These are phyloP conservation scores for Citrullus amarus DNA, from an alignment of 306 rosid species.

Conservation along the genomic window DNA sequence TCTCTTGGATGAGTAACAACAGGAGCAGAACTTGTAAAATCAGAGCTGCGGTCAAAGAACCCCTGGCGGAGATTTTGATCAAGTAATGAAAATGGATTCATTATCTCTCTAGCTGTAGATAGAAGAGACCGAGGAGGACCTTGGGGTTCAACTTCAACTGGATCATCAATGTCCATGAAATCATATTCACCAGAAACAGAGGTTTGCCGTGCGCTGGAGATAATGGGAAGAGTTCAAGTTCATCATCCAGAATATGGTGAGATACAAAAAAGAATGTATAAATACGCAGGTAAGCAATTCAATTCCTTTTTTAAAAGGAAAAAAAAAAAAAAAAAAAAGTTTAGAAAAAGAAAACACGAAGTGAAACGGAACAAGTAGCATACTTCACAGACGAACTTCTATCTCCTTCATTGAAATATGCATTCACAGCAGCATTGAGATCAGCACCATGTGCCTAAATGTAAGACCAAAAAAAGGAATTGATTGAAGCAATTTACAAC, in stretches of 20 bases:
- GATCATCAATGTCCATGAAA: constrained; percentile 74
- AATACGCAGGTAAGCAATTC: constrained; percentile 2
- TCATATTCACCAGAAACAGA: constrained; percentile 44
- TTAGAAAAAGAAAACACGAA: constrained; percentile 1
- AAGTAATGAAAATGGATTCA: constrained; percentile 41
- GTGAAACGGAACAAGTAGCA: neutral
- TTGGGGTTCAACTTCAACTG: constrained; percentile 23
- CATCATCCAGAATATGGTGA: neutral
- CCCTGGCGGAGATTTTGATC: constrained; percentile 32
- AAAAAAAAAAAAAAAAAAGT: neutral
- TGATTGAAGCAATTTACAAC: neutral
- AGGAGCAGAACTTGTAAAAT: constrained; percentile 30
- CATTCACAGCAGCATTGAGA: constrained; percentile 76
- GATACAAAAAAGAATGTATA: neutral
- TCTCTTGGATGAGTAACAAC: constrained; percentile 67
- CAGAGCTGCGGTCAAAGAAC: constrained; percentile 23
- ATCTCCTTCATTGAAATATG: constrained; percentile 75
- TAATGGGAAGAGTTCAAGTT: neutral
- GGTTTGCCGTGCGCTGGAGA: constrained; percentile 29
- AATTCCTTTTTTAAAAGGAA: constrained; percentile 3
- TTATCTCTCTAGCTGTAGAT: constrained; percentile 26
- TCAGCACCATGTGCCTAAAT: constrained; percentile 69
- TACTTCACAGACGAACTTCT: constrained; percentile 41
- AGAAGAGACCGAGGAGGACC: constrained; percentile 34
- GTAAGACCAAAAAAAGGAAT: constrained; percentile 9